Evolutionary conservation across 108 stramenopile genomes (phyloP).

Genomic region (Nitzschia sp.): DNA sequence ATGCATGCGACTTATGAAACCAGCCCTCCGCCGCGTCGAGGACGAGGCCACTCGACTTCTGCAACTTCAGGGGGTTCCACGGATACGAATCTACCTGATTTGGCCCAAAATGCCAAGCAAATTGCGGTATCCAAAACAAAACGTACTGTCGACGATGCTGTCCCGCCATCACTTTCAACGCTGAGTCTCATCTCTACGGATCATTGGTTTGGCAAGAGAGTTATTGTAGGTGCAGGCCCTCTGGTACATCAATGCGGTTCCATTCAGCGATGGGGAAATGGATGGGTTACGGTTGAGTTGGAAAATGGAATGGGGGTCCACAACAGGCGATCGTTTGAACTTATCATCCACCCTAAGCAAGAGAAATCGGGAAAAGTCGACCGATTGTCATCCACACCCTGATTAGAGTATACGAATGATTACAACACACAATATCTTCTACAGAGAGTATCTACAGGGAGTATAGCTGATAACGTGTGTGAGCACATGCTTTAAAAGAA

Average conservation of each 20-base stretch:
- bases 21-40: constrained; percentile 23
- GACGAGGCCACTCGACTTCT: not conserved
- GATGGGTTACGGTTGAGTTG: constrained; percentile 50
- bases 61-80: not conserved
- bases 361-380: no score
- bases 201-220: constrained; percentile 36
- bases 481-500: constrained; percentile 46
- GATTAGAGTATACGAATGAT: no score
- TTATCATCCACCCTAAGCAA: no score
- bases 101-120: not conserved
- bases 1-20: constrained; percentile 46
- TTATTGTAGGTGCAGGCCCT: constrained; percentile 35
- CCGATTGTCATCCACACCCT: no score
- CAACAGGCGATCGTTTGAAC: no score
- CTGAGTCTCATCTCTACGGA: constrained; percentile 38
- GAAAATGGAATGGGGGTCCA: not conserved
- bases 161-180: not conserved
- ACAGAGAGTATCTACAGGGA: no score
- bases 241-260: constrained; percentile 21
- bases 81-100: not conserved
- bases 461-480: no score
- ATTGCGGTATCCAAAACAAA: not conserved
- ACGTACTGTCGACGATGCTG: not conserved
- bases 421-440: no score
- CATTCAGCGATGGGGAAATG: constrained; percentile 49